These are phyloP conservation scores for Macrolepiota albuminosa DNA, from an alignment of 768 basidiomycete species.

Conservation along the genomic window DNA sequence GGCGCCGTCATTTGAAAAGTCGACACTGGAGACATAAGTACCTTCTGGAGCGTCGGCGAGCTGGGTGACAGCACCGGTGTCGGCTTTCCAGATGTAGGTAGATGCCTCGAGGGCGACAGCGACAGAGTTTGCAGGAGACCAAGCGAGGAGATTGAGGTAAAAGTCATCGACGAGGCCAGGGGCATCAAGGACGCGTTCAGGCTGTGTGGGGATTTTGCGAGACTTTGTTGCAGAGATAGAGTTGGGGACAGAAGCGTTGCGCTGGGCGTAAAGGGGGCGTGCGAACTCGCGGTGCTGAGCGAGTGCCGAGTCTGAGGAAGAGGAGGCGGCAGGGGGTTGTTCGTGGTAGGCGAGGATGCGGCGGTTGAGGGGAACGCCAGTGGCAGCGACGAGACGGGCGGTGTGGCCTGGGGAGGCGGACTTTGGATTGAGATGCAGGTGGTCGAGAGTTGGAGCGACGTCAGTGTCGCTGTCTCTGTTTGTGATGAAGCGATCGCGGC, in stretches of 20 bases:
- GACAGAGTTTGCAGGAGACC: constrained; percentile 83
- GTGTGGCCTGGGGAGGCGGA: constrained; percentile 72
- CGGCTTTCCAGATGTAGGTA: constrained; percentile 94
- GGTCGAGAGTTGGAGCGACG: constrained; percentile 61
- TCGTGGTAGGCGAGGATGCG: constrained; percentile 89
- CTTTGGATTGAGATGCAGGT: constrained; percentile 53
- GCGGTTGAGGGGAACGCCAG: constrained; percentile 71
- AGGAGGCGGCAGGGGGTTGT: constrained; percentile 66
- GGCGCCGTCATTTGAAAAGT: constrained; percentile 75
- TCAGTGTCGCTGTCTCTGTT: constrained; percentile 45
- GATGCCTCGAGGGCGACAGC: constrained; percentile 85
- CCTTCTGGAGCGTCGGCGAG: constrained; percentile 74
- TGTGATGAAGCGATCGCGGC: constrained; percentile 72
- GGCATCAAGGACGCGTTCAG: constrained; percentile 93
- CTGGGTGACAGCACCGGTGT: constrained; percentile 78
- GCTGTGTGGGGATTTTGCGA: constrained; percentile 79
- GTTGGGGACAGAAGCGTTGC: constrained; percentile 56
- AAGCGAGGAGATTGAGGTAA: constrained; percentile 90
- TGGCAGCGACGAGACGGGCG: constrained; percentile 69
- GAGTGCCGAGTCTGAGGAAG: constrained; percentile 69
- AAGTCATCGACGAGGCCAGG: constrained; percentile 94
- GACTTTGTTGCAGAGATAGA: constrained; percentile 65
- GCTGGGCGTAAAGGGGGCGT: constrained; percentile 65
- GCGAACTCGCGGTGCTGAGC: constrained; percentile 75
- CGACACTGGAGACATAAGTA: constrained; percentile 69